A percentile compares a stretch with the other conserved stretches of the same genome.
phyloP scores from a whole-genome alignment of 2,329 filamentous ascomycete genomes.

The Phialophora tarda region DNA sequence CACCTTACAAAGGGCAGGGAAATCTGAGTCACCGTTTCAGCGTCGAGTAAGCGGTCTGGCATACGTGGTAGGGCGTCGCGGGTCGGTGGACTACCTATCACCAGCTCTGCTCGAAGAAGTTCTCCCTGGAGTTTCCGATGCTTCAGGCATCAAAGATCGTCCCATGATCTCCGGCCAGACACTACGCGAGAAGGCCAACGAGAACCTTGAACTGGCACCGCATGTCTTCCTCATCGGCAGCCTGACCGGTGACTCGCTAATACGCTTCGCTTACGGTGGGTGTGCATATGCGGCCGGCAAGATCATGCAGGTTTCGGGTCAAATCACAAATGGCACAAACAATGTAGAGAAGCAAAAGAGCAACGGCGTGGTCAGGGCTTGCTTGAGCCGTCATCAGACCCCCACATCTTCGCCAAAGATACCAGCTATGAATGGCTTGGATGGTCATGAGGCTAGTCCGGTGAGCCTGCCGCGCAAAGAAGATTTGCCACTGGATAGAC shows the following conservation, averaged over 20 bases:
- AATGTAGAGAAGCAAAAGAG: conserved; percentile 1
- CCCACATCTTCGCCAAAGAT: conserved; percentile 32
- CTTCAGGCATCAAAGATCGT: conserved; percentile 32
- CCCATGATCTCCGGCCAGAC: conserved; percentile 58
- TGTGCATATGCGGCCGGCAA: conserved; percentile 63
- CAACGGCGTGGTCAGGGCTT: conserved; percentile 10
- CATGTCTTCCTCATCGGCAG: conserved; percentile 64
- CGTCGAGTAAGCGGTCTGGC: conserved; percentile 57
- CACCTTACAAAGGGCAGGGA: conserved; percentile 48
- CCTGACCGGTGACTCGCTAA: conserved; percentile 65
- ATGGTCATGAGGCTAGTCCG: conserved; percentile 34
- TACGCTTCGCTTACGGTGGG: conserved; percentile 64
- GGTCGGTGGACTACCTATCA: conserved; percentile 59
- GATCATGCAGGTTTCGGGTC: conserved; percentile 47
- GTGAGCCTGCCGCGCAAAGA: conserved; percentile 21
- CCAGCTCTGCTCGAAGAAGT: conserved; percentile 55
- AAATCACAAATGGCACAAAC: background rate
- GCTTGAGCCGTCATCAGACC: conserved; percentile 25
- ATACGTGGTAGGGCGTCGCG: conserved; percentile 63
- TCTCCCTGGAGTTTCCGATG: conserved; percentile 14
- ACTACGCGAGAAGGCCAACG: conserved; percentile 58
- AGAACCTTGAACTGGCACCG: conserved; percentile 59
- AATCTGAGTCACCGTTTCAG: conserved; percentile 51
- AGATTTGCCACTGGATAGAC: conserved; percentile 22
- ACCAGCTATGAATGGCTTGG: conserved; percentile 37